Evolutionary conservation across 805 yeast genomes (phyloP), one percentile per base, ranked within the genome.

Genomic region (Ogataea nakhonphanomensis): DNA sequence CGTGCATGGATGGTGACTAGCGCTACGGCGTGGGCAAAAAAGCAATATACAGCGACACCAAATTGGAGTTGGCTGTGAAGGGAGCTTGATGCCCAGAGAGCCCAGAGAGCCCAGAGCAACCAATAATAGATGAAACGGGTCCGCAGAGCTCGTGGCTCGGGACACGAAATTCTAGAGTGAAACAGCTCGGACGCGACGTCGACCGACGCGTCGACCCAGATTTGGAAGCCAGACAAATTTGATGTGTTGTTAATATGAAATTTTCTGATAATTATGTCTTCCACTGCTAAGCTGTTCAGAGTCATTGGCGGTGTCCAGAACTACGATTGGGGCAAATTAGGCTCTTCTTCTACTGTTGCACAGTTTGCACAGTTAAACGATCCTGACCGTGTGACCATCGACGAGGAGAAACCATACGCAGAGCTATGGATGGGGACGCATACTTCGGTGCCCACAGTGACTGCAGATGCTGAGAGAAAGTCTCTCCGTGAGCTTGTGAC

Each of bases 391-490:
- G 69, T 86, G 39, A 58, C 57, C 13, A 74, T 89, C 40, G 87
- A 84, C 50, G 90, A 83, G 54, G 38, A 71, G 27, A 78, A 80
- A 57, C 98, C 99, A 8, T 93, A 93, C 59, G 99, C 99, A 12
- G 99, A 93, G 64, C 71, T 93, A 51, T 93, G 99, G 99, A 93
- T 93, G 99, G 99, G 99, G 28, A 89, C 98, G 20, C 99, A 93
- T 61, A 91, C 95, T 38, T 84, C 84, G 33, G 89, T 84, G 9
- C 96, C 98, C 22, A 83, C 96, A 13, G 65, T 65, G 34, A 74
- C 76, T 35, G 72, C 74, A 20, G 74, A 67, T 21, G 63, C 69
- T 13, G 81, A 81, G 24, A 66, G 74, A 50, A 71, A 78, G 14
- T 31, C 31, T 9, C 72, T 93, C 60, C 72, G 89, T 45, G 84